Evolutionary conservation across 179 eudicot species (phyloP).

Genomic region (Drosera spatulata): DNA sequence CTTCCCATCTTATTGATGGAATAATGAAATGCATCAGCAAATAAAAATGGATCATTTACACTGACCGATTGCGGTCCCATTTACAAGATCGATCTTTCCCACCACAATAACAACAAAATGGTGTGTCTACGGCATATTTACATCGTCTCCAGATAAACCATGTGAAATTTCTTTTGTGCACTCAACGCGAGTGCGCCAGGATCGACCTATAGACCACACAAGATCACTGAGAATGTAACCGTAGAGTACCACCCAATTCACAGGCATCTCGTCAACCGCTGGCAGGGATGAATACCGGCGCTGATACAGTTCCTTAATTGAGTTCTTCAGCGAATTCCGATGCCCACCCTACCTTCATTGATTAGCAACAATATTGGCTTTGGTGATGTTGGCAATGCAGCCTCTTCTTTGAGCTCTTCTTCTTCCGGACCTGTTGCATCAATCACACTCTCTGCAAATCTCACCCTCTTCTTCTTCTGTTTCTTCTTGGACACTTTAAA

Average conservation of each 20-base stretch:
- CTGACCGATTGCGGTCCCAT: too few species aligned
- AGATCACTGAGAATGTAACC: slow-evolving; percentile 30
- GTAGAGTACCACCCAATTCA: slow-evolving; percentile 28
- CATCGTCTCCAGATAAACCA: too few species aligned
- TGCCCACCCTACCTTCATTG: slow-evolving; percentile 2
- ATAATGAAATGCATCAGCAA: not conserved
- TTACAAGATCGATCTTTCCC: too few species aligned
- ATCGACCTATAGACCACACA: slow-evolving; percentile 16
- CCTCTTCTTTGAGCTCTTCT: slow-evolving; percentile 29
- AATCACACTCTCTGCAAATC: slow-evolving; percentile 80
- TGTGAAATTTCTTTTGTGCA: too few species aligned
- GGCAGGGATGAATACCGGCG: too few species aligned
- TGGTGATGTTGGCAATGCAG: not conserved
- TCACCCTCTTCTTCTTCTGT: slow-evolving; percentile 65
- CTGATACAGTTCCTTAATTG: too few species aligned
- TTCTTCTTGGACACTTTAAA: slow-evolving; percentile 21
- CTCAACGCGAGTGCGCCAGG: too few species aligned
- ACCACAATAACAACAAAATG: too few species aligned
- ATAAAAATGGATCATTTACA: not conserved
- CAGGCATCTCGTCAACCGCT: slow-evolving; percentile 27
- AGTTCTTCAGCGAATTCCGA: not conserved
- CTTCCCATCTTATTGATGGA: not conserved
- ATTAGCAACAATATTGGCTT: not conserved
- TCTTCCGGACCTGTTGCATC: slow-evolving; percentile 62
- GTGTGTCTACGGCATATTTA: too few species aligned